These are phyloP conservation scores for Parmales sp. DNA, from an alignment of 108 stramenopile genomes.

Conservation along the genomic window DNA sequence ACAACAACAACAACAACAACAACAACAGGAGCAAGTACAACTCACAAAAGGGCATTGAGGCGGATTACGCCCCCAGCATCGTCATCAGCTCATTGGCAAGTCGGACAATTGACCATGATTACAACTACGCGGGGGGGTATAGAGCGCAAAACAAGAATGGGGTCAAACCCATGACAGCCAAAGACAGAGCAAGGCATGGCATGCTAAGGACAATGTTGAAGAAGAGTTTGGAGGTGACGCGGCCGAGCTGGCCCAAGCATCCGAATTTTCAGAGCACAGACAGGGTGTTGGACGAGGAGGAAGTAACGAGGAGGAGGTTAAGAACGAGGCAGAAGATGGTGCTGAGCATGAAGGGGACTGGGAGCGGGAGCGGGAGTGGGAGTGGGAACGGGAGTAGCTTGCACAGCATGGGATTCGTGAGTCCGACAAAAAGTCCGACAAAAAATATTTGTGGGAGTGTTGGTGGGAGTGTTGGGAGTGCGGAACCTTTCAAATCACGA, in stretches of 20 bases:
- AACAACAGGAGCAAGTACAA: background rate
- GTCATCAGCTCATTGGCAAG: background rate
- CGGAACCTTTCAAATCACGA: too few species aligned
- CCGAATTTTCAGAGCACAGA: background rate
- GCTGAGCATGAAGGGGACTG: too few species aligned
- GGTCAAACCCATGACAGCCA: slow-evolving; percentile 4
- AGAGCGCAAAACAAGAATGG: background rate
- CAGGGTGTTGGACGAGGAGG: background rate
- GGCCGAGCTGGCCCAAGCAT: slow-evolving; percentile 6
- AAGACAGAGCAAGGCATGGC: background rate
- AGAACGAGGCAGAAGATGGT: background rate
- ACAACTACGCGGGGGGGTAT: background rate
- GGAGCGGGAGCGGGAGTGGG: too few species aligned
- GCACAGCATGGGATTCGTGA: too few species aligned
- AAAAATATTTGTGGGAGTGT: too few species aligned
- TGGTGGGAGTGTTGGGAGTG: too few species aligned
- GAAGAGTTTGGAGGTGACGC: background rate
- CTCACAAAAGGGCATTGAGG: background rate
- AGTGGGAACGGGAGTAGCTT: too few species aligned
- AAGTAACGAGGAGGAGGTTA: background rate
- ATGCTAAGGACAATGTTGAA: background rate
- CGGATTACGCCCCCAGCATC: background rate
- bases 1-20: background rate
- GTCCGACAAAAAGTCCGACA: too few species aligned
- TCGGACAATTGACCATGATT: background rate